A percentile compares a stretch with the other conserved stretches of the same genome.
These are phyloP conservation scores for Tulasnella sp. DNA, from an alignment of 768 basidiomycete species.

Conservation along the genomic window DNA sequence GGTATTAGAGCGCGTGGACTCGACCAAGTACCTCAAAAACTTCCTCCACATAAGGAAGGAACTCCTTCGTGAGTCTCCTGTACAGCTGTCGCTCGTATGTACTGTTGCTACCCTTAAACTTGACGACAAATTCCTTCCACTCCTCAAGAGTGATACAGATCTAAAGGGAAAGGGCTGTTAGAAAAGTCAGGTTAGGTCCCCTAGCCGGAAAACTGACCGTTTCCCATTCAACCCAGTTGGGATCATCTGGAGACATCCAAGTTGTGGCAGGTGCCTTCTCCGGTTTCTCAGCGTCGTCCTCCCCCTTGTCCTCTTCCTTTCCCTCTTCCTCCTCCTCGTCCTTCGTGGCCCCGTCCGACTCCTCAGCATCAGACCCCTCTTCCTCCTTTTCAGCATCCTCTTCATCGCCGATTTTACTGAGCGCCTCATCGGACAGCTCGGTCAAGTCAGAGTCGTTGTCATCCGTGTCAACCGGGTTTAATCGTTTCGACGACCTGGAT, in stretches of 20 bases:
- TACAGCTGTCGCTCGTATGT: slow-evolving; percentile 26
- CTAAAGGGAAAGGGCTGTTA: background rate
- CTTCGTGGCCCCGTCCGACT: background rate
- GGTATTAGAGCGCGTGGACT: background rate
- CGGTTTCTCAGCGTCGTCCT: background rate
- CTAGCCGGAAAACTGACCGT: slow-evolving; percentile 18
- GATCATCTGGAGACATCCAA: slow-evolving; percentile 20
- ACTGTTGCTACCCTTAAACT: slow-evolving; percentile 23
- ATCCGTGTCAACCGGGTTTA: background rate
- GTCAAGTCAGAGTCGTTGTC: slow-evolving; percentile 28
- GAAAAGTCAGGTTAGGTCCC: background rate
- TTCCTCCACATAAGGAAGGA: slow-evolving; percentile 12
- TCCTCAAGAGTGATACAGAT: slow-evolving; percentile 27
- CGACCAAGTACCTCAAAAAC: slow-evolving; percentile 9
- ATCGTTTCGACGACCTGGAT: background rate
- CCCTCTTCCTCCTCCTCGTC: slow-evolving; percentile 4
- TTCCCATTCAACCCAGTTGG: slow-evolving; percentile 28
- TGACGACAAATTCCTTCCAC: slow-evolving; percentile 25
- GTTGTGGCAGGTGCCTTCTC: slow-evolving; percentile 8
- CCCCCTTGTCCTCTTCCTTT: slow-evolving; percentile 5
- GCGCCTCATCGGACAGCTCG: slow-evolving; percentile 26
- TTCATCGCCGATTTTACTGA: slow-evolving; percentile 8
- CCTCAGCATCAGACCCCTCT: background rate
- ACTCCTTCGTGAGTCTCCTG: slow-evolving; percentile 15
- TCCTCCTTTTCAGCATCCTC: background rate